Percentiles rank a stretch among this genome's conserved stretches.
Evolutionary conservation across 2,329 filamentous ascomycete species (phyloP).

Genomic region (Uncinocarpus reesii): DNA sequence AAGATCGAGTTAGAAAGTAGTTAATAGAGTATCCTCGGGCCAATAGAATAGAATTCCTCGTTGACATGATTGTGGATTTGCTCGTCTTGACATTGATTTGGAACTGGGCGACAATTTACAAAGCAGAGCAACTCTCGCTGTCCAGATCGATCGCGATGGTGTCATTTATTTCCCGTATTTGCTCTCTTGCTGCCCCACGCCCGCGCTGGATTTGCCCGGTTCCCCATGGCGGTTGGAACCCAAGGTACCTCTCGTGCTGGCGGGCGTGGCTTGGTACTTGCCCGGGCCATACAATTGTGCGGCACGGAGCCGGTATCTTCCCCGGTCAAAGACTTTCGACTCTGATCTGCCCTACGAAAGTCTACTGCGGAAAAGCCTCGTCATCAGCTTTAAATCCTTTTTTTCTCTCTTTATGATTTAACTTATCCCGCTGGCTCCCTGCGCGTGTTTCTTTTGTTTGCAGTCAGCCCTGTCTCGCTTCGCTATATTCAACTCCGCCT

Average conservation of each 20-base stretch:
- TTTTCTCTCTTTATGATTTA: not conserved
- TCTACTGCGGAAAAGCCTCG: not conserved
- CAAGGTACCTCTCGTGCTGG: not conserved
- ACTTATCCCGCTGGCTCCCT: not conserved
- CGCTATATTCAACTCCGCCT: too few relatives aligned
- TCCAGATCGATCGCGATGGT: too few relatives aligned
- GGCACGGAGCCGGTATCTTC: not conserved
- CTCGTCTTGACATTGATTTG: too few relatives aligned
- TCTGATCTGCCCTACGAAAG: conserved; percentile 4
- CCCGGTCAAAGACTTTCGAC: not conserved
- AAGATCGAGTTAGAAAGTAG: too few relatives aligned
- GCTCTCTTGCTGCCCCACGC: not conserved
- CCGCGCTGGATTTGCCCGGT: not conserved
- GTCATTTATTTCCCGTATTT: not conserved
- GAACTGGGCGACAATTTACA: too few relatives aligned
- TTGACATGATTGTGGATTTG: too few relatives aligned
- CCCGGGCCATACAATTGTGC: not conserved
- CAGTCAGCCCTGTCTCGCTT: not conserved
- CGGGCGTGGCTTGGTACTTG: not conserved
- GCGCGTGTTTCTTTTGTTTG: too few relatives aligned
- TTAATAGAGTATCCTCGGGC: too few relatives aligned
- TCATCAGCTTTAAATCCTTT: conserved; percentile 7
- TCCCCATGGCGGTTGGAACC: not conserved
- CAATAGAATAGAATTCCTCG: too few relatives aligned
- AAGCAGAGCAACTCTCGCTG: too few relatives aligned